These are phyloP conservation scores for Lasiodiplodia gonubiensis DNA, from an alignment of 2,329 filamentous ascomycete genomes.

Conservation along the genomic window DNA sequence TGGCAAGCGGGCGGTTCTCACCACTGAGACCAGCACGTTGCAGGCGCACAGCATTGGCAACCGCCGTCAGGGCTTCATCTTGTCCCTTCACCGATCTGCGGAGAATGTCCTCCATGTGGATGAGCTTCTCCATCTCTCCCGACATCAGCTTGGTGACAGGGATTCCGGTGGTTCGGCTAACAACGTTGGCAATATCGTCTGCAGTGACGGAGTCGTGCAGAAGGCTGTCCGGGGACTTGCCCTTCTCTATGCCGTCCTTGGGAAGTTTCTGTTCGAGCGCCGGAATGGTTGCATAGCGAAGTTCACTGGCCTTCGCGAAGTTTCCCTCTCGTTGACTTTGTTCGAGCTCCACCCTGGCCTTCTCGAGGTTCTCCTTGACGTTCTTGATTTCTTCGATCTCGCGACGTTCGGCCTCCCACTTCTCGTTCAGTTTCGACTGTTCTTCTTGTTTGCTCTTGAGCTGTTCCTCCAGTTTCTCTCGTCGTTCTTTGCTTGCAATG, in stretches of 20 bases:
- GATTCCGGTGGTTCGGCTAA: conserved; percentile 89
- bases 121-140: conserved; percentile 91
- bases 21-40: conserved; percentile 91
- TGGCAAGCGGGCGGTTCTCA: conserved; percentile 88
- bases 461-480: conserved; percentile 81
- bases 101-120: conserved; percentile 93
- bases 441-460: conserved; percentile 80
- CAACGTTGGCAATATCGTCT: conserved; percentile 92
- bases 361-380: conserved; percentile 86
- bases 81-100: conserved; percentile 86
- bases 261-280: conserved; percentile 78
- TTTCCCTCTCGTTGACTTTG: conserved; percentile 86
- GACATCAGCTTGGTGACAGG: conserved; percentile 91
- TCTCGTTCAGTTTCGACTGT: conserved; percentile 72
- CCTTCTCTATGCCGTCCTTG: conserved; percentile 66
- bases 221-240: conserved; percentile 59
- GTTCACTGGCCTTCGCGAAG: conserved; percentile 87
- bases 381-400: conserved; percentile 89
- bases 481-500: conserved; percentile 82
- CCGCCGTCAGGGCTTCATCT: conserved; percentile 88
- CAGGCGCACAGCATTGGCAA: conserved; percentile 90
- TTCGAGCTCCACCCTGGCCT: conserved; percentile 82
- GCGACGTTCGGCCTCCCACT: conserved; percentile 87
- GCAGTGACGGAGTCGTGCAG: conserved; percentile 94
- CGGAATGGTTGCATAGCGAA: conserved; percentile 88